These are phyloP conservation scores for Starmerella stigmatis DNA, from an alignment of 805 yeast genomes.

Conservation along the genomic window DNA sequence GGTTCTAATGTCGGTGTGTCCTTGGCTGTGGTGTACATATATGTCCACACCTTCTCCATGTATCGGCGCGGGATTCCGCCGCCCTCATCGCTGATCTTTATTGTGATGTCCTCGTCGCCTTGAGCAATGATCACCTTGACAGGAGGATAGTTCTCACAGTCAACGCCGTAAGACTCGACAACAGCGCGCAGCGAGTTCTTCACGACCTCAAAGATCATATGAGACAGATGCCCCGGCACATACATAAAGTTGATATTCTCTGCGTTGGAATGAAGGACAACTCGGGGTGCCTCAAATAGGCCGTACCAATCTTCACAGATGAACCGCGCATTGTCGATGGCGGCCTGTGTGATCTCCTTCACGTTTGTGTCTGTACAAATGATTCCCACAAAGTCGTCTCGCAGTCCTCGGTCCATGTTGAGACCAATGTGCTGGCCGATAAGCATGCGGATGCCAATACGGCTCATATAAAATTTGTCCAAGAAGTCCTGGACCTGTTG, in stretches of 20 bases:
- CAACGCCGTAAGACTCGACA: conserved; percentile 63
- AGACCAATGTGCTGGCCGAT: conserved; percentile 91
- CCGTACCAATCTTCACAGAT: conserved; percentile 90
- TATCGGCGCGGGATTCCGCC: conserved; percentile 85
- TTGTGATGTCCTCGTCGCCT: conserved; percentile 83
- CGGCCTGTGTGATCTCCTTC: conserved; percentile 72
- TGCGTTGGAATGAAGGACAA: conserved; percentile 63
- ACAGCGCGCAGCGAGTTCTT: conserved; percentile 84
- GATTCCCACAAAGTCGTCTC: conserved; percentile 72
- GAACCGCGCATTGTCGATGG: conserved; percentile 80
- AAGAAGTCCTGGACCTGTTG: conserved; percentile 67
- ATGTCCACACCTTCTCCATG: conserved; percentile 80
- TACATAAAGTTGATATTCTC: conserved; percentile 69
- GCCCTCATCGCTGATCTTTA: conserved; percentile 85
- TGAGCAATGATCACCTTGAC: conserved; percentile 78
- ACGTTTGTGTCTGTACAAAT: conserved; percentile 78
- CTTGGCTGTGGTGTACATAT: conserved; percentile 78
- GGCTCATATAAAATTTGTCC: conserved; percentile 78
- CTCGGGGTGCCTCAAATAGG: conserved; percentile 73
- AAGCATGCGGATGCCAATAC: conserved; percentile 86
- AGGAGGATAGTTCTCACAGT: conserved; percentile 66
- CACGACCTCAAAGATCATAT: conserved; percentile 79
- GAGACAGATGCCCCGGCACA: conserved; percentile 86
- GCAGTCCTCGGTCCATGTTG: conserved; percentile 49
- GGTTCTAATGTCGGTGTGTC: conserved; percentile 56